Evolutionary conservation across 108 stramenopile species (phyloP).

Genomic region (Cyclotella kingstonii): DNA sequence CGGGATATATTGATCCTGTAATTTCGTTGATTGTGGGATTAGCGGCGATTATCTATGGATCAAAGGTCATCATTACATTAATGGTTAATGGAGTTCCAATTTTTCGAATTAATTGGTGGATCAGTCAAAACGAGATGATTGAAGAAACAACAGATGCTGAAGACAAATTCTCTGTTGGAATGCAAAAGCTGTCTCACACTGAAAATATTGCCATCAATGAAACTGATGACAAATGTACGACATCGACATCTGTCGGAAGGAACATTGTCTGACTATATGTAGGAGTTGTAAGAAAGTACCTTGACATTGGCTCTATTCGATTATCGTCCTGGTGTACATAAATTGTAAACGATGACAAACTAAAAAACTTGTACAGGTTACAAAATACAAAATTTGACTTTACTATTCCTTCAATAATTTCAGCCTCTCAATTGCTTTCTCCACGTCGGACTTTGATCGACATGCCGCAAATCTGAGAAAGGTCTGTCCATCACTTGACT

Average conservation of each 20-base stretch:
- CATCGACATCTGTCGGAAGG: no score
- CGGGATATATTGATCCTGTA: slow-evolving; percentile 76
- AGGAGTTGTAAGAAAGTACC: no score
- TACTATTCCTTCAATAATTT: slow-evolving; percentile 15
- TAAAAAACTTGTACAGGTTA: not conserved
- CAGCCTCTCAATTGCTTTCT: slow-evolving; percentile 41
- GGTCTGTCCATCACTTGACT: slow-evolving; percentile 26
- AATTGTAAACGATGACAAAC: no score
- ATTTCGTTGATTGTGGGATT: slow-evolving; percentile 68
- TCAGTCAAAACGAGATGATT: slow-evolving; percentile 2
- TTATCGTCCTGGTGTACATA: no score
- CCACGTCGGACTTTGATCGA: slow-evolving; percentile 53
- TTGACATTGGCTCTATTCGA: no score
- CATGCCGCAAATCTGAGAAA: slow-evolving; percentile 73
- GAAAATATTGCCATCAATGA: no score
- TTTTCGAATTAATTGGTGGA: slow-evolving; percentile 31
- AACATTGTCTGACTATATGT: no score
- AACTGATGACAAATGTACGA: no score
- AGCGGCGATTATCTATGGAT: slow-evolving; percentile 50
- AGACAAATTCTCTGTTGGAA: no score
- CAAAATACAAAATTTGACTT: not conserved
- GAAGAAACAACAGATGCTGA: no score
- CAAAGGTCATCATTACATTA: slow-evolving; percentile 40
- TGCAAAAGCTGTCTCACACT: no score
- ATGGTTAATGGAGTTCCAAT: slow-evolving; percentile 27